Evolutionary conservation across 371 early-diverging fungal species (phyloP).

Genomic region (Apophysomyces trapeziformis): DNA sequence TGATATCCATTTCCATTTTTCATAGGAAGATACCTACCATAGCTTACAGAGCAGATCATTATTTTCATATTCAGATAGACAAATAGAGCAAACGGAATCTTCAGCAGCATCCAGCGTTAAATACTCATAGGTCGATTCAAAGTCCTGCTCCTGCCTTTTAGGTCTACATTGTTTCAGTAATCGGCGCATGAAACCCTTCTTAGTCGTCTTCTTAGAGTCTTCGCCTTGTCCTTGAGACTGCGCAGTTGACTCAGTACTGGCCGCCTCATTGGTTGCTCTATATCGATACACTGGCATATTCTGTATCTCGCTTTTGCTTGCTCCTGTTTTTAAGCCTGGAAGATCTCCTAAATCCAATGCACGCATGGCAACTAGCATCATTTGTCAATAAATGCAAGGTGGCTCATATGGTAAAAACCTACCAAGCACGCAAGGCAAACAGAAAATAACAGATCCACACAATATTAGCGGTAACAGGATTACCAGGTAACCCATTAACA

Average conservation of each 20-base stretch:
- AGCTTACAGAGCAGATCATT: constrained; percentile 60
- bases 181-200: background rate
- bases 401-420: background rate
- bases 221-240: background rate
- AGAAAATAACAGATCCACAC: constrained; percentile 64
- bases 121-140: constrained; percentile 17
- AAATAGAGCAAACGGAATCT: constrained; percentile 66
- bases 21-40: constrained; percentile 29
- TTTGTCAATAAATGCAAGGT: background rate
- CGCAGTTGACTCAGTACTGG: background rate
- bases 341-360: constrained; percentile 57
- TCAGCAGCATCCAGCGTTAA: constrained; percentile 33
- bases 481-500: constrained; percentile 68
- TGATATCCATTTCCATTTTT: background rate
- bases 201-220: background rate
- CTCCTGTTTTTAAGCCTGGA: constrained; percentile 53
- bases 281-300: constrained; percentile 52
- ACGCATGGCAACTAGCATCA: constrained; percentile 46
- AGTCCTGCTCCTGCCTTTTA: constrained; percentile 15
- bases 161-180: background rate
- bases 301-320: constrained; percentile 58
- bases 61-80: constrained; percentile 66
- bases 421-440: constrained; percentile 63
- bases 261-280: constrained; percentile 10
- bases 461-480: constrained; percentile 64